Evolutionary conservation across 2,329 filamentous ascomycete genomes (phyloP), one percentile per base, ranked within the genome.

Genomic region (Aspergillus chevalieri): DNA sequence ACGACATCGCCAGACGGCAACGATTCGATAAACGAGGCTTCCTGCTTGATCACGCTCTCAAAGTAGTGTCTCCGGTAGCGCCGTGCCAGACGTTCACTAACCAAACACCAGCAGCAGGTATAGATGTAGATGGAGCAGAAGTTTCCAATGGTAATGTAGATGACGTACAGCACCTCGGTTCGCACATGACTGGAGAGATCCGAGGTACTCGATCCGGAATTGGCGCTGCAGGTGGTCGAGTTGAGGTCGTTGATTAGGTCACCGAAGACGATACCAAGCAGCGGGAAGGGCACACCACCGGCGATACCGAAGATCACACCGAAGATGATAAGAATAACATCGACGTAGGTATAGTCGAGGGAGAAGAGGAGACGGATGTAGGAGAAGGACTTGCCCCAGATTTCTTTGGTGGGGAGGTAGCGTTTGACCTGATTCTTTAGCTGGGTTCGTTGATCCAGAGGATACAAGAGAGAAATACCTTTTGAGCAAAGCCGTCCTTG

Each of bases 51-150:
- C 12, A 86, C 65, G 14, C 74, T 76, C 15, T 73, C 70, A 39
- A 86, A 76, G 55, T 86, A 86, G 38, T 73, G 71, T 53, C 81
- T 77, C 39, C 84, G 78, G 43, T 86, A 69, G 17, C 83, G 77
- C 52, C 81, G 79, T 39, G 81, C 81, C 8, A 87, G 72, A 3
- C 83, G 78, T 54, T 83, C 81, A 48, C 82, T 82, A 47, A 80
- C 75, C 51, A 86, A 70, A 55, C 76, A 81, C 83, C 83, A 87
- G 54, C 78, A 84, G 10, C 79, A 71, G 34, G 82, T 75, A 60
- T 87, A 80, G 48, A 76, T 71, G 64, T 86, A 88, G 53, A 87
- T 83, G 55, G 80, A 72, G 45, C 74, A 73, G 56, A 87, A 83
- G 51, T 79, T 78, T 41, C 76, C 83, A 46, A 85, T 79, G 22